These are phyloP conservation scores for Mycena rosella DNA, from an alignment of 768 basidiomycete species.

Conservation along the genomic window DNA sequence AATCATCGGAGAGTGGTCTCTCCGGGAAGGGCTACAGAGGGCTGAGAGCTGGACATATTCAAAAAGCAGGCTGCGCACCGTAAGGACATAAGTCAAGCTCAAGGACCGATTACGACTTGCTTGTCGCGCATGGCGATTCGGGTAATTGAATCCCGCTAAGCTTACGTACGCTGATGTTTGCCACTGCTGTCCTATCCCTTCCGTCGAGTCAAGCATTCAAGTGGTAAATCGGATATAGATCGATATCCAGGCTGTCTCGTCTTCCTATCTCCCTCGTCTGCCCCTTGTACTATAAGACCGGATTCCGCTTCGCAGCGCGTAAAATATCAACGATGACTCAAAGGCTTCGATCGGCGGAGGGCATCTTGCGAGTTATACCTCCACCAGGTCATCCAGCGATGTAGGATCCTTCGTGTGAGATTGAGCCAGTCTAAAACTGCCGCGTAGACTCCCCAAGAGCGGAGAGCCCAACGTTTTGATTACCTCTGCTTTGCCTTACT, in stretches of 20 bases:
- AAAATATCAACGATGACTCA: slow-evolving; percentile 60
- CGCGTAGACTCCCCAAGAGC: slow-evolving; percentile 73
- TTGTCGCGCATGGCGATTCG: not conserved
- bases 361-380: slow-evolving; percentile 63
- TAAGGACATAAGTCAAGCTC: slow-evolving; percentile 4
- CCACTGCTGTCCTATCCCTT: not conserved
- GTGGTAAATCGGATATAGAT: slow-evolving; percentile 32
- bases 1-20: slow-evolving; percentile 1
- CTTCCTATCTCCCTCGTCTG: slow-evolving; percentile 22
- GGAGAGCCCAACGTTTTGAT: slow-evolving; percentile 92
- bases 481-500: slow-evolving; percentile 96
- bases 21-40: slow-evolving; percentile 1
- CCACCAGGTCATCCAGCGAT: slow-evolving; percentile 64
- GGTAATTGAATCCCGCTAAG: not conserved
- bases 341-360: slow-evolving; percentile 64
- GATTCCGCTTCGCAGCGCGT: slow-evolving; percentile 39
- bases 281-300: slow-evolving; percentile 37
- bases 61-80: not conserved
- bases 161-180: no score
- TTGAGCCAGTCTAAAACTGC: slow-evolving; percentile 27
- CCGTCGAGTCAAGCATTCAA: slow-evolving; percentile 25
- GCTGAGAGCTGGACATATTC: not conserved
- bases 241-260: slow-evolving; percentile 35
- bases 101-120: not conserved
- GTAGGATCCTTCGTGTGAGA: slow-evolving; percentile 50